Evolutionary conservation across 140 eudicot species (phyloP).

Genomic region (Ambrosia hybrid): DNA sequence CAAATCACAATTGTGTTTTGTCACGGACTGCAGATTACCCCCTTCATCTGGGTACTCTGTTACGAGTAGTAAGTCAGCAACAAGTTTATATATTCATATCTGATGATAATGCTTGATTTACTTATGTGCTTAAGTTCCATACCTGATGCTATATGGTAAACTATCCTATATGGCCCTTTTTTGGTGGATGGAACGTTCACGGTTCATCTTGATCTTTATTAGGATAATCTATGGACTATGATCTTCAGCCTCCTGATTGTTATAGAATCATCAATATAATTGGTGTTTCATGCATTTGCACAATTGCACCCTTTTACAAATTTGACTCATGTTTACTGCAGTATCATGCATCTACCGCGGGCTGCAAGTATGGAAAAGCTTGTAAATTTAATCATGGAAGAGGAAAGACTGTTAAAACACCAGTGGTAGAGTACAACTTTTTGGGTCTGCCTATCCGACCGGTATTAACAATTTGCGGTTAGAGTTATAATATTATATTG

Average conservation of each 20-base stretch:
- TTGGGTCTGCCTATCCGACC: constrained; percentile 83
- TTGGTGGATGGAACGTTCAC: neutral
- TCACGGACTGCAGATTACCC: no score
- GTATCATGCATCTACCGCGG: constrained; percentile 66
- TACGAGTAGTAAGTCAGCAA: no score
- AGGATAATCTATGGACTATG: neutral
- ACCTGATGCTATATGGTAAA: neutral
- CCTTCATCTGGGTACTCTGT: no score
- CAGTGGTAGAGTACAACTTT: constrained; percentile 66
- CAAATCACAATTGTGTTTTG: no score
- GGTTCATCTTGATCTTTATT: neutral
- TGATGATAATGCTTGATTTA: constrained; percentile 3
- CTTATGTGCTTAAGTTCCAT: constrained; percentile 6
- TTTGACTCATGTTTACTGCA: constrained; percentile 43
- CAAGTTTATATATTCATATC: neutral
- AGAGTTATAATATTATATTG: neutral
- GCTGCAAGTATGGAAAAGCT: constrained; percentile 79
- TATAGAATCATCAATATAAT: neutral
- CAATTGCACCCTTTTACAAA: constrained; percentile 23
- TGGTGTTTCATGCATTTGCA: constrained; percentile 18
- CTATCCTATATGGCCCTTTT: neutral
- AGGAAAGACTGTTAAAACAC: constrained; percentile 44
- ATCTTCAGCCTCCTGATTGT: neutral
- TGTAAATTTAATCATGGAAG: constrained; percentile 68
- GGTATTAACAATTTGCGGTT: constrained; percentile 41